A percentile compares a stretch with the other conserved stretches of the same genome.
Conservation (phyloP, 179 eudicot genomes). For the Gypsophila paniculata region DNA sequence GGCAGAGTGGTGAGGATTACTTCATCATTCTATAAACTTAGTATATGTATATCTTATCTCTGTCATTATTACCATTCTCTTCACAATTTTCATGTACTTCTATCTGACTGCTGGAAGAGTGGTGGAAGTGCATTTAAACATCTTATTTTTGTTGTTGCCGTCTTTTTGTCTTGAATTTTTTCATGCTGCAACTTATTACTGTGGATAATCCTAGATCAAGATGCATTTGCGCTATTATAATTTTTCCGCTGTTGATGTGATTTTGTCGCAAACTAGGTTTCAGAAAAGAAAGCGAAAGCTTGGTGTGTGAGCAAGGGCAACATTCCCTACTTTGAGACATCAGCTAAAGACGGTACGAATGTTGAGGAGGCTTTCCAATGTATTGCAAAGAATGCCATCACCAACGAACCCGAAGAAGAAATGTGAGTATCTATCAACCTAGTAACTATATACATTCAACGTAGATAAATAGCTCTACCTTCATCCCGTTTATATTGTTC, state of each 20-base stretch:
- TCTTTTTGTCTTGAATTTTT: background rate
- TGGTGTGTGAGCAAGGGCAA: slow-evolving; percentile 60
- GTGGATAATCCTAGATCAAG: background rate
- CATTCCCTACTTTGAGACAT: slow-evolving; percentile 61
- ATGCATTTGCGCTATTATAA: background rate
- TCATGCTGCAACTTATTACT: background rate
- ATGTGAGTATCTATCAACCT: slow-evolving; percentile 36
- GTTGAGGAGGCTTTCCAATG: slow-evolving; percentile 68
- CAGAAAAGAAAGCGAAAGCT: slow-evolving; percentile 63
- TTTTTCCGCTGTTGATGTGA: background rate
- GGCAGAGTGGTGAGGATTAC: slow-evolving; percentile 25
- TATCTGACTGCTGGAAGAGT: no score
- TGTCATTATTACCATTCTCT: background rate
- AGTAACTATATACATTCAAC: background rate
- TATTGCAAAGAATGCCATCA: slow-evolving; percentile 58
- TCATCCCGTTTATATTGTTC: background rate
- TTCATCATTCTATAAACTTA: background rate
- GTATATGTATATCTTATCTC: background rate
- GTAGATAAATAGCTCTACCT: background rate
- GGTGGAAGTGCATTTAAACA: no score
- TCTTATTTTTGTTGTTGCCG: no score
- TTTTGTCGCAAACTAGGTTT: slow-evolving; percentile 35
- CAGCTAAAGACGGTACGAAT: slow-evolving; percentile 65
- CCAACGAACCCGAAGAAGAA: slow-evolving; percentile 61
- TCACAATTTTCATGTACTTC: no score